These are phyloP conservation scores for Salvia splendens DNA, from an alignment of 257 asterid species.

Conservation along the genomic window DNA sequence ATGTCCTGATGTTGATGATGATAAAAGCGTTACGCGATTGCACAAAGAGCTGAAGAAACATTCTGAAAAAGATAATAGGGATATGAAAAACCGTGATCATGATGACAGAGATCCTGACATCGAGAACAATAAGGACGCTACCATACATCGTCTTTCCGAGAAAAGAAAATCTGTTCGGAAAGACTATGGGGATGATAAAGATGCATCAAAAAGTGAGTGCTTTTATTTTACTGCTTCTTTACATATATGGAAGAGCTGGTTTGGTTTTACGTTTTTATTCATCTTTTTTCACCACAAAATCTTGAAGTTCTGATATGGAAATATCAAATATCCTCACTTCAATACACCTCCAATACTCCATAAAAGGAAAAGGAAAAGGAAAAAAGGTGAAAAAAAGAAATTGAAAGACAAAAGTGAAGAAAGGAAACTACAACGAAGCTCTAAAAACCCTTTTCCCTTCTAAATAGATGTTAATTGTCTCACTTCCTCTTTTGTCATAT, in stretches of 20 bases:
- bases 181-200: conserved; percentile 66
- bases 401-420: conserved; percentile 2
- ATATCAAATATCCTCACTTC: conserved; percentile 8
- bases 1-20: conserved; percentile 77
- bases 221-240: neutral
- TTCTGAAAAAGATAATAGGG: conserved; percentile 68
- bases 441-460: conserved; percentile 3
- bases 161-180: conserved; percentile 70
- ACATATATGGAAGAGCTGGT: conserved; percentile 14
- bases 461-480: conserved; percentile 10
- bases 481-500: conserved; percentile 9
- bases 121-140: conserved; percentile 64
- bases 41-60: conserved; percentile 85
- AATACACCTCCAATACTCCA: conserved; percentile 12
- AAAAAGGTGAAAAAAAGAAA: neutral
- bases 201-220: conserved; percentile 78
- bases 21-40: conserved; percentile 60
- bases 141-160: conserved; percentile 63
- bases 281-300: conserved; percentile 21
- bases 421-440: neutral
- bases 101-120: conserved; percentile 69
- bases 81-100: conserved; percentile 64
- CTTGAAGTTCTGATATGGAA: conserved; percentile 13
- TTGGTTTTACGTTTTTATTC: conserved; percentile 27
- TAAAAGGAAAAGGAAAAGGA: neutral